phyloP scores from a whole-genome alignment of 352 stramenopile species.

The Phytophthora brassicae region DNA sequence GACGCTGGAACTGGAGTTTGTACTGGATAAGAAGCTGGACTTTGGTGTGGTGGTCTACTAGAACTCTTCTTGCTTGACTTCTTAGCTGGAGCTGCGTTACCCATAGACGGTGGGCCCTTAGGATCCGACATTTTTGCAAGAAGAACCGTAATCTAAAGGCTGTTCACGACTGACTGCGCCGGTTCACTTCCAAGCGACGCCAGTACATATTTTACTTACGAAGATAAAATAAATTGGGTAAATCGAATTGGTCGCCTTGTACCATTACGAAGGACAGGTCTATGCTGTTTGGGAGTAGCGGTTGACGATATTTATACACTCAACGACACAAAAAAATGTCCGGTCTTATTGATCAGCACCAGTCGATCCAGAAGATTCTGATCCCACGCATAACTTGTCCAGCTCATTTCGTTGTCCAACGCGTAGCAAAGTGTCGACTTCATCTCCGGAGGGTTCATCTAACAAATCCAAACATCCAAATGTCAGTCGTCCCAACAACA shows the following conservation, averaged over 20 bases:
- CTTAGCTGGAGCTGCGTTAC: conserved; percentile 9
- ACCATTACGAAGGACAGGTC: conserved; percentile 16
- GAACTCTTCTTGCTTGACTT: conserved; percentile 46
- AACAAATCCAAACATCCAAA: conserved; percentile 30
- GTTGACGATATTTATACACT: conserved; percentile 14
- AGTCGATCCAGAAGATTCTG: conserved; percentile 10
- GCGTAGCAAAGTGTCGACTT: too few species aligned
- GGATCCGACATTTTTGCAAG: conserved; percentile 37
- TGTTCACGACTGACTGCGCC: conserved; percentile 4
- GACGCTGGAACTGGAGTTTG: conserved; percentile 8
- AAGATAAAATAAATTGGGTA: not conserved
- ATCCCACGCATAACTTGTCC: too few species aligned
- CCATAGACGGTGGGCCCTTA: conserved; percentile 24
- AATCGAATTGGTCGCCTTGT: not conserved
- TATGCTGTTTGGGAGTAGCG: conserved; percentile 1
- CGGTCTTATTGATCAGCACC: too few species aligned
- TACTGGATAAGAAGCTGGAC: conserved; percentile 12
- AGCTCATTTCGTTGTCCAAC: not conserved
- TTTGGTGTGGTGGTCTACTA: conserved; percentile 11
- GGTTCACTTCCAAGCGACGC: conserved; percentile 4
- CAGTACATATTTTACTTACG: not conserved
- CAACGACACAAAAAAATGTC: conserved; percentile 3
- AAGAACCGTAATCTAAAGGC: conserved; percentile 1
- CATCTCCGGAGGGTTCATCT: not conserved
- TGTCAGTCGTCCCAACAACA: conserved; percentile 39